Evolutionary conservation across 192 early-diverging fungal species (phyloP).

Genomic region (Endogone sp.): DNA sequence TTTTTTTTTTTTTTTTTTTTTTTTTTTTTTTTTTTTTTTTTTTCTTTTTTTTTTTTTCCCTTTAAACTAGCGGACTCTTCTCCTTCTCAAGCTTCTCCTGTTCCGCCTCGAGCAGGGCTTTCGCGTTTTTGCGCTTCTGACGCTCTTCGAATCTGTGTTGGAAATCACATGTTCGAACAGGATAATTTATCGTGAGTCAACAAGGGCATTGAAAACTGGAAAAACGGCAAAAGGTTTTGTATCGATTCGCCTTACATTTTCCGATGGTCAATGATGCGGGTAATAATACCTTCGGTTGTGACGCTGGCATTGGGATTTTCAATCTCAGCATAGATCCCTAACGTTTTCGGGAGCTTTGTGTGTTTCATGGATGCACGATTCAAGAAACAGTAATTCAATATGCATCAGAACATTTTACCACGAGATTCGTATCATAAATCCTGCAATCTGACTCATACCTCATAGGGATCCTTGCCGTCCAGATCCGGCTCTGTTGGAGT

Average conservation of each 20-base stretch:
- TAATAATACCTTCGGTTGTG: constrained; percentile 84
- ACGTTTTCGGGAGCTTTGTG: constrained; percentile 66
- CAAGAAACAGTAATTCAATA: too few relatives aligned
- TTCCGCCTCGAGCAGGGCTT: constrained; percentile 63
- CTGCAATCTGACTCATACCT: constrained; percentile 38
- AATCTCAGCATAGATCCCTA: constrained; percentile 76
- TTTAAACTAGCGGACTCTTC: too few relatives aligned
- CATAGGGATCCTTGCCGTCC: constrained; percentile 80
- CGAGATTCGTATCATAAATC: too few relatives aligned
- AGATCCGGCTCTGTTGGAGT: constrained; percentile 61
- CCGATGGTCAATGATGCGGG: constrained; percentile 84
- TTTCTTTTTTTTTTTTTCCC: too few relatives aligned
- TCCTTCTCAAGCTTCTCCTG: constrained; percentile 58
- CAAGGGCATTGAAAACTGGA: background rate
- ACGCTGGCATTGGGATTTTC: constrained; percentile 71
- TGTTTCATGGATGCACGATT: background rate
- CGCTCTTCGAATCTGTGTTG: constrained; percentile 60
- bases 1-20: too few relatives aligned
- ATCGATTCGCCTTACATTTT: constrained; percentile 53
- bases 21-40: too few relatives aligned
- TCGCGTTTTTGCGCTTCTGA: constrained; percentile 70
- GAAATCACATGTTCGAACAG: background rate
- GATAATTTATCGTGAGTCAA: background rate
- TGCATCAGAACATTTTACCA: too few relatives aligned
- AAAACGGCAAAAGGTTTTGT: background rate